Conservation (phyloP, 805 yeast genomes). For the Jamesozyma gamospora region DNA sequence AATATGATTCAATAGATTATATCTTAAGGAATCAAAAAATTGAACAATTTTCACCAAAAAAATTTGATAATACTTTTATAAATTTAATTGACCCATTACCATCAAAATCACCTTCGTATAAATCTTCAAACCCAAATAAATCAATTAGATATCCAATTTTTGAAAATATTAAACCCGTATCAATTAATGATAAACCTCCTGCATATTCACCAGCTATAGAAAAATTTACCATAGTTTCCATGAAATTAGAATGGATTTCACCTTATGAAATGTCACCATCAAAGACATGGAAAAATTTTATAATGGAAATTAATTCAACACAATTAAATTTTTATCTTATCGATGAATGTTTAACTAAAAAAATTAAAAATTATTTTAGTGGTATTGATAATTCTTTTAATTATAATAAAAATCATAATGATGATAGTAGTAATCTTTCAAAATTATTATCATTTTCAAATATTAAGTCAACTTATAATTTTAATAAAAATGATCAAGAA, state of each 20-base stretch:
- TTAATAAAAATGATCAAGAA: constrained; percentile 23
- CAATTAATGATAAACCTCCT: constrained; percentile 46
- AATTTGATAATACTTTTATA: not conserved
- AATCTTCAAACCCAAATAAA: constrained; percentile 19
- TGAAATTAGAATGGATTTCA: constrained; percentile 67
- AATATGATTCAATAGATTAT: no score
- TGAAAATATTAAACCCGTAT: constrained; percentile 19
- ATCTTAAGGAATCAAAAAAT: no score
- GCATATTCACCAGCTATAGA: constrained; percentile 56
- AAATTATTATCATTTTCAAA: constrained; percentile 11
- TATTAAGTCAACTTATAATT: constrained; percentile 14
- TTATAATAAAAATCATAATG: constrained; percentile 3
- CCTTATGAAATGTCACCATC: constrained; percentile 63
- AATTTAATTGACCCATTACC: constrained; percentile 31
- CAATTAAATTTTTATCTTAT: constrained; percentile 61
- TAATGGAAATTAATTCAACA: constrained; percentile 76
- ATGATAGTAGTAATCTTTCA: not conserved
- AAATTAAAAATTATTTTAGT: constrained; percentile 23
- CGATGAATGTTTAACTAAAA: constrained; percentile 27
- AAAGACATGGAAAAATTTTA: constrained; percentile 60
- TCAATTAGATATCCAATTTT: constrained; percentile 29
- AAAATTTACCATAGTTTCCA: constrained; percentile 44
- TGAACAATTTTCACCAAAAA: no score
- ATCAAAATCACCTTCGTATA: constrained; percentile 25
- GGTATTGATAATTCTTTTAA: constrained; percentile 8